Percentiles rank a stretch among this genome's conserved stretches.
Evolutionary conservation across 805 yeast species (phyloP).

Genomic region (Saturnispora bothae): DNA sequence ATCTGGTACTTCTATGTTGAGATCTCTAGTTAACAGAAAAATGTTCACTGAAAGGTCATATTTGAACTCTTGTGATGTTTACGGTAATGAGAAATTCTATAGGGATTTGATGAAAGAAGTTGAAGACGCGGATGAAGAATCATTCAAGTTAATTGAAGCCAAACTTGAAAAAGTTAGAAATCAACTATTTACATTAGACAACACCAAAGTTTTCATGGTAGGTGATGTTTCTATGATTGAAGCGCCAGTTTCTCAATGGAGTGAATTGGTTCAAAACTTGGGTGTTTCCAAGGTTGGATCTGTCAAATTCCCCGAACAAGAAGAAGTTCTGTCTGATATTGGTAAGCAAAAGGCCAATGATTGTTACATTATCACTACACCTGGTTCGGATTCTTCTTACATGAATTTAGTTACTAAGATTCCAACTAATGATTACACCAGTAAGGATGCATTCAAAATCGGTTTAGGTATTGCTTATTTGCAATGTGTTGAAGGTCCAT

Average conservation of each 20-base stretch:
- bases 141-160: constrained; percentile 26
- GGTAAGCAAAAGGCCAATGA: constrained; percentile 43
- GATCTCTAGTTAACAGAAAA: constrained; percentile 40
- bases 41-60: constrained; percentile 49
- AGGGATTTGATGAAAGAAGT: constrained; percentile 38
- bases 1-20: constrained; percentile 52
- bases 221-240: constrained; percentile 53
- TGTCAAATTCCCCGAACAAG: constrained; percentile 40
- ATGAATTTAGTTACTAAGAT: constrained; percentile 49
- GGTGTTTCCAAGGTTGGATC: background rate
- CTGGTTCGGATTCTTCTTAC: constrained; percentile 78
- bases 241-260: constrained; percentile 55
- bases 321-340: constrained; percentile 40
- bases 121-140: constrained; percentile 41
- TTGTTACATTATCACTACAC: constrained; percentile 59
- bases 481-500: constrained; percentile 89
- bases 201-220: constrained; percentile 55
- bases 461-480: constrained; percentile 66
- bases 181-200: constrained; percentile 44
- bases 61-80: constrained; percentile 52
- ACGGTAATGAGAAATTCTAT: constrained; percentile 52
- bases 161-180: constrained; percentile 43
- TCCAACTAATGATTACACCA: constrained; percentile 39
- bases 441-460: constrained; percentile 58
- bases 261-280: constrained; percentile 21